Evolutionary conservation across 192 early-diverging fungal species (phyloP).

Genomic region (Coemansia sp.): DNA sequence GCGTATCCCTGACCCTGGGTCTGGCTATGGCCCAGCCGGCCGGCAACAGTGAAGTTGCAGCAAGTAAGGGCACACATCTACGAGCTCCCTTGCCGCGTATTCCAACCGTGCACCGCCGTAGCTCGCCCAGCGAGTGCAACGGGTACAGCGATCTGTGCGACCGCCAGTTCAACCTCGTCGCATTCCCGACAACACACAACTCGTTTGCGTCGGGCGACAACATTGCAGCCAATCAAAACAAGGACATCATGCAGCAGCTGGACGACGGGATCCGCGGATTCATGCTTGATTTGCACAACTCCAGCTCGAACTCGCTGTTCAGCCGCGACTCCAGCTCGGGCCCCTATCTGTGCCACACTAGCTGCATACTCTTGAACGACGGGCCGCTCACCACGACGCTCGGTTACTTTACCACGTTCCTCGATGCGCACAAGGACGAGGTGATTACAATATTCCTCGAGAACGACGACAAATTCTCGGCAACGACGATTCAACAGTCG

Average conservation of each 20-base stretch:
- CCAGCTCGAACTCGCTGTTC: constrained; percentile 3
- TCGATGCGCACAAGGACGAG: constrained; percentile 68
- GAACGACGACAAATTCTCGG: constrained; percentile 58
- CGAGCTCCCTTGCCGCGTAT: too few species aligned
- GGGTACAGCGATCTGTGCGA: constrained; percentile 68
- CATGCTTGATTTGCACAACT: constrained; percentile 64
- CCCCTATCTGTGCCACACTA: constrained; percentile 67
- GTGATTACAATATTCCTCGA: constrained; percentile 77
- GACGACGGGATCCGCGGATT: constrained; percentile 72
- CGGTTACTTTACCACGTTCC: constrained; percentile 56
- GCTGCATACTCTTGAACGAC: constrained; percentile 63
- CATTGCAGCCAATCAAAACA: constrained; percentile 67
- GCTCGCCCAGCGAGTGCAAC: constrained; percentile 55
- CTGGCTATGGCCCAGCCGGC: neutral
- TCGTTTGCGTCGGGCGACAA: constrained; percentile 59
- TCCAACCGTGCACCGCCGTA: constrained; percentile 7
- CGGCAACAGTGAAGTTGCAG: too few species aligned
- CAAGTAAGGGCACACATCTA: neutral
- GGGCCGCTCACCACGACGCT: constrained; percentile 62
- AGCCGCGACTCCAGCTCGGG: constrained; percentile 1
- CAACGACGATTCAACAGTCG: constrained; percentile 53
- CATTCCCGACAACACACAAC: constrained; percentile 75
- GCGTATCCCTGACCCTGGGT: neutral
- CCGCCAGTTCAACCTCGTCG: constrained; percentile 62
- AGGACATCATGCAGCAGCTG: constrained; percentile 64